Base-by-base conservation (phyloP, 305 asterid species). In the Caryopteris hybrid region DNA sequence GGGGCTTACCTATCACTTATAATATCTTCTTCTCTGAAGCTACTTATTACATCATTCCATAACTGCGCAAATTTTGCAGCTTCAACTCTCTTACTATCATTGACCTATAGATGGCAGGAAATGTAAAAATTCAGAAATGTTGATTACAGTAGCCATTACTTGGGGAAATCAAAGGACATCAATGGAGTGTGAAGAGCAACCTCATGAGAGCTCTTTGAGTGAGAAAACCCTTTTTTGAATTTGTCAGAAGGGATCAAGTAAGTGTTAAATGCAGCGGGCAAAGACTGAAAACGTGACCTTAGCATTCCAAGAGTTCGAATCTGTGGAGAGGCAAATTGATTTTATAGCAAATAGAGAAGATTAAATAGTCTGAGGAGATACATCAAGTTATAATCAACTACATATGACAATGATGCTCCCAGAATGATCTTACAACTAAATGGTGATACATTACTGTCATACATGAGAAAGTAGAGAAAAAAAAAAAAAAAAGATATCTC, bases 21-120 rank as follows among this genome's bases (percentile, higher is more conserved):
- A 78, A 95, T 78, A 83, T 95, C 99, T 87, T 95, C 99, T 80
- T 95, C 99, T 41, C 99, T 92, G 74, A 95, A 95, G 81, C 99
- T 92, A 74, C 89, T 81, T 47, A 95, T 88, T 53, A 95, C 88
- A 80, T 95, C 99, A 76, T 95, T 92, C 99, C 99, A 95, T 77
- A 95, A 73, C 84, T 95, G 98, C 48, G 96, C 89, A 66, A 95
- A 95, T 73, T 85, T 95, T 55, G 98, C 98, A 72, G 99, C 98
- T 83, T 95, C 96, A 77, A 86, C 90, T 85, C 96, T 89, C 82
- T 74, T 86, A 79, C 84, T 88, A 64, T 96, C 82, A 16, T 83
- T 73, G 61, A 72, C 90, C 99, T 94, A 73, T 52, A 76, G 41
- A 76, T 54, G 61, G 52, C 43, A 73, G 38, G 66, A 66, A 70